Evolutionary conservation across 2,329 filamentous ascomycete species (phyloP).

Genomic region (Fusarium coicis): DNA sequence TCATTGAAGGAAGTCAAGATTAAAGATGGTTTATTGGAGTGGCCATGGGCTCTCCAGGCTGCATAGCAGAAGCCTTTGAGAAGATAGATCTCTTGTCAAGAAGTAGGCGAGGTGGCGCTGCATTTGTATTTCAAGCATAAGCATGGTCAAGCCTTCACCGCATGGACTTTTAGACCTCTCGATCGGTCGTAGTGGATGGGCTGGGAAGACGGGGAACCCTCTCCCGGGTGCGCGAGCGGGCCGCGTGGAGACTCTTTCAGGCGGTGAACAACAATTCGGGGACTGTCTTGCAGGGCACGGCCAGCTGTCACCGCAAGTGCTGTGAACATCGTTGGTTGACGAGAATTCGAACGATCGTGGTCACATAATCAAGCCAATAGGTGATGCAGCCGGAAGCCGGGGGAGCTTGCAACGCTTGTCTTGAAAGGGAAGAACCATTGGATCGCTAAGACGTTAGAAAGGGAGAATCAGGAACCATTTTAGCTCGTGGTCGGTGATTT

Average conservation of each 20-base stretch:
- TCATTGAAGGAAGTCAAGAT: constrained; percentile 40
- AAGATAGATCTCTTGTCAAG: constrained; percentile 11
- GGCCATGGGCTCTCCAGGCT: constrained; percentile 42
- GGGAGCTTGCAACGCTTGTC: constrained; percentile 39
- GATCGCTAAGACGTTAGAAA: constrained; percentile 28
- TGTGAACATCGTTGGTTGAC: constrained; percentile 36
- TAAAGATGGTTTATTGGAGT: constrained; percentile 21
- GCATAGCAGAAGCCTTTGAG: constrained; percentile 38
- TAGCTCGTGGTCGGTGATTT: constrained; percentile 25
- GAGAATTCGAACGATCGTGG: constrained; percentile 13
- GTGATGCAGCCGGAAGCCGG: constrained; percentile 38
- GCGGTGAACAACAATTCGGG: constrained; percentile 41
- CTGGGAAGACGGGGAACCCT: constrained; percentile 27
- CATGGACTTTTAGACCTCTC: constrained; percentile 21
- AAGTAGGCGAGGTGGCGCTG: constrained; percentile 32
- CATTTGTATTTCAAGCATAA: constrained; percentile 41
- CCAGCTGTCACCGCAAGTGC: constrained; percentile 47
- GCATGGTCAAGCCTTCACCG: constrained; percentile 31
- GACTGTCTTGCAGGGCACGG: constrained; percentile 30
- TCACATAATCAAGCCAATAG: constrained; percentile 39
- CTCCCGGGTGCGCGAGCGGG: constrained; percentile 40
- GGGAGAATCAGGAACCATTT: constrained; percentile 35
- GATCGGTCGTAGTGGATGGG: constrained; percentile 26
- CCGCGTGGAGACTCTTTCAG: constrained; percentile 42
- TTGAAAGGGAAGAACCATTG: constrained; percentile 36